Evolutionary conservation across 2,329 filamentous ascomycete genomes (phyloP).

Genomic region (Aspergillus sp.): DNA sequence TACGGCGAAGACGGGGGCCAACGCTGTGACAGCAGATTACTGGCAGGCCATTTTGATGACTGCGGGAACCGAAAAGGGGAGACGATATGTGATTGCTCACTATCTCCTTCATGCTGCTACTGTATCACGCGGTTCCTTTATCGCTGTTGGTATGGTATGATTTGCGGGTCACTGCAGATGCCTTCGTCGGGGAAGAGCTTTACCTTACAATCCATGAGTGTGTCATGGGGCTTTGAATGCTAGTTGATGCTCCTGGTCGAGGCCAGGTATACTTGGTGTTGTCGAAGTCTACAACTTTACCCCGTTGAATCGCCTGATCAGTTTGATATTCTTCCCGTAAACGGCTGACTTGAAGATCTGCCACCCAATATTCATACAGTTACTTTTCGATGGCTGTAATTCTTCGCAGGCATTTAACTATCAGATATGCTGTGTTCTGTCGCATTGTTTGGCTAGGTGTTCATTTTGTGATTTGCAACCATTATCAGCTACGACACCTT

Average conservation of each 20-base stretch:
- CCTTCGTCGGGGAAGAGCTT: neutral
- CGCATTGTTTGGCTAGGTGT: too few species aligned
- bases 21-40: constrained; percentile 5
- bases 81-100: too few species aligned
- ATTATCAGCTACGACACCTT: too few species aligned
- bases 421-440: too few species aligned
- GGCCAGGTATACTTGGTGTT: constrained; percentile 47
- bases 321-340: constrained; percentile 45
- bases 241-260: constrained; percentile 37
- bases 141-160: constrained; percentile 7
- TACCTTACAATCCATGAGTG: neutral
- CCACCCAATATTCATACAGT: constrained; percentile 36
- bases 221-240: constrained; percentile 20
- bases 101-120: neutral
- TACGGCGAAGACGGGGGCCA: constrained; percentile 15
- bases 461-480: too few species aligned
- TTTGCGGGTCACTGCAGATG: constrained; percentile 4
- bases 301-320: constrained; percentile 48
- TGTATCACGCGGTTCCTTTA: neutral
- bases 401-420: too few species aligned
- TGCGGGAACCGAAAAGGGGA: constrained; percentile 43
- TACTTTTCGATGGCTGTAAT: too few species aligned
- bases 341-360: constrained; percentile 45
- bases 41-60: constrained; percentile 47
- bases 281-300: constrained; percentile 38